A percentile compares a stretch with the other conserved stretches of the same genome.
Conservation (phyloP, 2,329 filamentous ascomycete species). For the Fusarium concolor region DNA sequence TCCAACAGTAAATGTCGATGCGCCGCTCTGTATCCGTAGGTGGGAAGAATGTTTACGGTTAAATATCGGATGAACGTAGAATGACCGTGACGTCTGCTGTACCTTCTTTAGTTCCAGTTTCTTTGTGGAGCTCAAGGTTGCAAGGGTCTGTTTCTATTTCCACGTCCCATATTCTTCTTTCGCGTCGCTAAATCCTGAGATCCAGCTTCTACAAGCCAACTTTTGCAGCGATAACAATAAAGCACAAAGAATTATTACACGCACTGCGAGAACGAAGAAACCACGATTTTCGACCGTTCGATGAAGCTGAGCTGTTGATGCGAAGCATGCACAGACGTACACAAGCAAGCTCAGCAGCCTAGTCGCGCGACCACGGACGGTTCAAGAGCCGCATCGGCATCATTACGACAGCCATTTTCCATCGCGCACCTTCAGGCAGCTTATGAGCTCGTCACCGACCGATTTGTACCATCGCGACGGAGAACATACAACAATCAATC, state of each 20-base stretch:
- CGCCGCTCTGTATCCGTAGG: slow-evolving; percentile 12
- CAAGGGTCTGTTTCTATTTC: slow-evolving; percentile 40
- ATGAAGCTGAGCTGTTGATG: slow-evolving; percentile 35
- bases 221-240: slow-evolving; percentile 20
- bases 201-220: slow-evolving; percentile 17
- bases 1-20: slow-evolving; percentile 17
- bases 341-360: slow-evolving; percentile 46
- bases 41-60: slow-evolving; percentile 43
- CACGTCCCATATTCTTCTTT: slow-evolving; percentile 42
- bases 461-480: slow-evolving; percentile 14
- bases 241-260: slow-evolving; percentile 10
- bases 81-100: slow-evolving; percentile 37
- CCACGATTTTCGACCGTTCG: slow-evolving; percentile 13
- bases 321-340: slow-evolving; percentile 47
- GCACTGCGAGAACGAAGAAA: slow-evolving; percentile 1
- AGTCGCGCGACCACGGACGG: slow-evolving; percentile 48
- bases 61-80: slow-evolving; percentile 41
- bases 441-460: slow-evolving; percentile 13
- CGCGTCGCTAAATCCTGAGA: slow-evolving; percentile 45
- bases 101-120: slow-evolving; percentile 28
- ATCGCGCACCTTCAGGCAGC: slow-evolving; percentile 16
- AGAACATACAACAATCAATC: slow-evolving; percentile 28
- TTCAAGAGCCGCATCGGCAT: slow-evolving; percentile 38
- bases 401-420: slow-evolving; percentile 25
- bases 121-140: slow-evolving; percentile 35